Evolutionary conservation across 2,329 filamentous ascomycete species (phyloP).

Genomic region (Penicillium sp.): DNA sequence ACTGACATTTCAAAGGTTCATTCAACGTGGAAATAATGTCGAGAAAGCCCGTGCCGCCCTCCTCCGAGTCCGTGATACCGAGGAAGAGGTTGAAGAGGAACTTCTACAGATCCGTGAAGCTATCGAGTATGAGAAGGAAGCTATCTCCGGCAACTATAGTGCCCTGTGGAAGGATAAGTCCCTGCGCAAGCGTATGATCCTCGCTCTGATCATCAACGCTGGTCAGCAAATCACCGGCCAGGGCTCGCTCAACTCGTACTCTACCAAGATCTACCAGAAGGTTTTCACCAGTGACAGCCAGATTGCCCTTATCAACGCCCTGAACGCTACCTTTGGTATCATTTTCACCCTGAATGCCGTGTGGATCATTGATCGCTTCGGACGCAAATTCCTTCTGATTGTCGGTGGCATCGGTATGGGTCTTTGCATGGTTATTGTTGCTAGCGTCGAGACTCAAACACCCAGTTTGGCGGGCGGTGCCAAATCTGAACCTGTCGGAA

Average conservation of each 20-base stretch:
- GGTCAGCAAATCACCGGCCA: constrained; percentile 75
- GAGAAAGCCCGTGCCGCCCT: constrained; percentile 65
- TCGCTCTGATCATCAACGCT: constrained; percentile 70
- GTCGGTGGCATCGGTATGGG: constrained; percentile 71
- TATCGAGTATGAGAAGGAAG: constrained; percentile 73
- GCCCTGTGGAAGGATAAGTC: constrained; percentile 73
- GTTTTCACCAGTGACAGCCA: constrained; percentile 63
- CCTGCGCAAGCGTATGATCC: constrained; percentile 66
- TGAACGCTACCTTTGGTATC: constrained; percentile 74
- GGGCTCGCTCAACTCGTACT: constrained; percentile 74
- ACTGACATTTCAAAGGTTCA: constrained; percentile 35
- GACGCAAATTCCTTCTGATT: constrained; percentile 71
- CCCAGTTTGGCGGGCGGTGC: constrained; percentile 53
- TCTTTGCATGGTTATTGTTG: constrained; percentile 70
- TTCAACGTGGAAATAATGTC: constrained; percentile 64
- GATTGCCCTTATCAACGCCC: constrained; percentile 74
- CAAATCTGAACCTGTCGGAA: constrained; percentile 65
- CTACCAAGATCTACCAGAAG: constrained; percentile 74
- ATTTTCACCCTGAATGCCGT: constrained; percentile 73
- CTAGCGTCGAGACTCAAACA: constrained; percentile 61
- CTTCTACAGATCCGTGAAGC: constrained; percentile 68
- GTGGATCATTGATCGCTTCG: constrained; percentile 74
- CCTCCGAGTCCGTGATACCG: constrained; percentile 64
- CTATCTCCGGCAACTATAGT: constrained; percentile 64
- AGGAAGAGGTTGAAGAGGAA: constrained; percentile 70